Evolutionary conservation across 306 rosid genomes (phyloP).

Genomic region (apple (Malus domestica)): DNA sequence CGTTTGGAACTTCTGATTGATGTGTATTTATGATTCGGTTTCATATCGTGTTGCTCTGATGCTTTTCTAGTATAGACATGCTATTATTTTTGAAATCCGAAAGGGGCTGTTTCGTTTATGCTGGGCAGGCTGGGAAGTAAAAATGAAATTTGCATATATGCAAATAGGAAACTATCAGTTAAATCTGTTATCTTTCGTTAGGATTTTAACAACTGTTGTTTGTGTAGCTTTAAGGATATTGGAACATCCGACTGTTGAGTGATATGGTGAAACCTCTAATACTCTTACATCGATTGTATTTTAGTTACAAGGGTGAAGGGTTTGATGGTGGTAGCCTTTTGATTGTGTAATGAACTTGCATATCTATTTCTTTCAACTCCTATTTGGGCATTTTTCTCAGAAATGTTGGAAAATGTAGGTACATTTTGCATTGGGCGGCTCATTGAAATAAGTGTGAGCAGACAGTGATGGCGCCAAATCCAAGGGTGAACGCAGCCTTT

Average conservation of each 20-base stretch:
- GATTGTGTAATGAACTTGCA: background rate
- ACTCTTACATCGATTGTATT: background rate
- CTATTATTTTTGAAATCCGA: background rate
- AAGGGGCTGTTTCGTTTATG: background rate
- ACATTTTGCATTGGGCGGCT: slow-evolving; percentile 15
- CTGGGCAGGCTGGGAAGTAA: background rate
- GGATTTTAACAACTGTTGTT: background rate
- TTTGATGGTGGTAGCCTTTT: background rate
- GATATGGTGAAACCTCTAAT: background rate
- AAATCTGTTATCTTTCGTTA: background rate
- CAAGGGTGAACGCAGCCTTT: slow-evolving; percentile 46
- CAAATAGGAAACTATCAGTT: background rate
- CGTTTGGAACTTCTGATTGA: background rate
- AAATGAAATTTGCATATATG: background rate
- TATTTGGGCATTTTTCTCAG: background rate
- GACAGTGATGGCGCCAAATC: slow-evolving; percentile 66
- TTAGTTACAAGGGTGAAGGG: background rate
- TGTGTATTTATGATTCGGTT: background rate
- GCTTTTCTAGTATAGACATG: background rate
- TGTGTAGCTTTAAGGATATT: background rate
- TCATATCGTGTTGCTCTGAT: background rate
- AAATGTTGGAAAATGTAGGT: slow-evolving; percentile 10
- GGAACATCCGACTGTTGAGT: background rate
- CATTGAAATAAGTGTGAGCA: slow-evolving; percentile 15
- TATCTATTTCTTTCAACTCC: background rate